phyloP scores from a whole-genome alignment of 2,329 filamentous ascomycete genomes.

The Neobulgaria alba region DNA sequence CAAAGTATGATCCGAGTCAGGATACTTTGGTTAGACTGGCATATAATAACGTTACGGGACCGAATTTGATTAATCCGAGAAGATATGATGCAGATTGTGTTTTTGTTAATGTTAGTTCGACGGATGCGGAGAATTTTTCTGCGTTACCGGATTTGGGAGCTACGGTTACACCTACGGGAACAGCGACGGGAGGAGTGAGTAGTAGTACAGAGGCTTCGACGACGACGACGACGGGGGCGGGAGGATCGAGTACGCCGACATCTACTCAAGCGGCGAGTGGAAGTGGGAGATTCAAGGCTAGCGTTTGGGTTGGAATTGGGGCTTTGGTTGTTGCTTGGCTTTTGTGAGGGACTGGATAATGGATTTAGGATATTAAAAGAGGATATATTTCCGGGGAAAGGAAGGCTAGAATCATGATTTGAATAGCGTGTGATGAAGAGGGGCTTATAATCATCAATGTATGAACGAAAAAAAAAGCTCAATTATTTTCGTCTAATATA shows the following conservation, averaged over 20 bases:
- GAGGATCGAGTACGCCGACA: not conserved
- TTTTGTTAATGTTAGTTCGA: conserved; percentile 16
- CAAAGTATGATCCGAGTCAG: conserved; percentile 16
- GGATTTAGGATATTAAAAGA: too few relatives aligned
- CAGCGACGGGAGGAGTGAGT: not conserved
- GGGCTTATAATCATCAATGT: too few relatives aligned
- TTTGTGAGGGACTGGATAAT: too few relatives aligned
- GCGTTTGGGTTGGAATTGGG: not conserved
- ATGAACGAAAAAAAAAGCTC: too few relatives aligned
- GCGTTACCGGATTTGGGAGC: conserved; percentile 11
- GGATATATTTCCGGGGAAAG: too few relatives aligned
- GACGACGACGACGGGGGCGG: not conserved
- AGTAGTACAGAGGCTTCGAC: too few relatives aligned
- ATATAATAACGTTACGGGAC: conserved; percentile 23
- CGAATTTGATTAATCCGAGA: conserved; percentile 22
- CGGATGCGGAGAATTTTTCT: conserved; percentile 2
- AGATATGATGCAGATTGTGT: conserved; percentile 22
- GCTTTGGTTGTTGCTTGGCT: not conserved
- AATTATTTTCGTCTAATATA: too few relatives aligned
- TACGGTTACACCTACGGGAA: conserved; percentile 5
- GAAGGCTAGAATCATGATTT: too few relatives aligned
- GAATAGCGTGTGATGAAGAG: too few relatives aligned
- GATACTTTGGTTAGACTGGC: conserved; percentile 24
- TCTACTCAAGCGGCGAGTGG: not conserved
- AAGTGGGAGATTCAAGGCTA: not conserved